Percentiles rank a stretch among this genome's conserved stretches.
Conservation (phyloP, 495 filamentous ascomycete species). For the Clohesyomyces aquaticus region DNA sequence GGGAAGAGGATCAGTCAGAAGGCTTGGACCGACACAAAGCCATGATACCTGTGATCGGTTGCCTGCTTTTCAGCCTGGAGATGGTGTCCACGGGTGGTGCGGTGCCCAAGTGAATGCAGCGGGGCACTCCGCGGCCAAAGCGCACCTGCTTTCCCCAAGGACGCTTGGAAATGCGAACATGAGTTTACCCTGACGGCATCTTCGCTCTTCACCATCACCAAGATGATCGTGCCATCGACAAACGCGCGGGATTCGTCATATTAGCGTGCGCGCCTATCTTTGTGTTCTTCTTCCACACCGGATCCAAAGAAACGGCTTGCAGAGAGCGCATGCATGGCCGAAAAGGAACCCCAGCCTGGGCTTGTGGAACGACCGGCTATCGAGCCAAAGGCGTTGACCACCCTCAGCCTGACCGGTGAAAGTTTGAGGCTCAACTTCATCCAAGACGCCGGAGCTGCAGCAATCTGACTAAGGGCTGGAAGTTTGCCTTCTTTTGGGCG, state of each 20-base stretch:
- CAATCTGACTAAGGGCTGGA: background rate
- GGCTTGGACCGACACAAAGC: too few species aligned
- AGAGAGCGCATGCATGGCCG: constrained; percentile 2
- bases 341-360: constrained; percentile 9
- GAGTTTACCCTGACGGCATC: background rate
- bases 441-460: background rate
- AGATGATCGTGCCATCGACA: background rate
- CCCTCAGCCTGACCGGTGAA: background rate
- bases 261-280: constrained; percentile 12
- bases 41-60: too few species aligned
- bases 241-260: background rate
- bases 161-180: constrained; percentile 3
- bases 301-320: constrained; percentile 4
- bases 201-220: background rate
- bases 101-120: too few species aligned
- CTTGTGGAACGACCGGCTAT: constrained; percentile 15
- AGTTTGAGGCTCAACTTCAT: background rate
- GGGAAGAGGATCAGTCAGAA: too few species aligned
- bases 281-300: background rate
- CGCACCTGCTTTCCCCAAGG: background rate
- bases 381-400: background rate
- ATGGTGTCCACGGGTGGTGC: too few species aligned
- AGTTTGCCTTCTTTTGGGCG: background rate
- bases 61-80: too few species aligned
- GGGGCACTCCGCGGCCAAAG: background rate